phyloP scores from a whole-genome alignment of 768 basidiomycete genomes.

The Leucocoprinus sp. region DNA sequence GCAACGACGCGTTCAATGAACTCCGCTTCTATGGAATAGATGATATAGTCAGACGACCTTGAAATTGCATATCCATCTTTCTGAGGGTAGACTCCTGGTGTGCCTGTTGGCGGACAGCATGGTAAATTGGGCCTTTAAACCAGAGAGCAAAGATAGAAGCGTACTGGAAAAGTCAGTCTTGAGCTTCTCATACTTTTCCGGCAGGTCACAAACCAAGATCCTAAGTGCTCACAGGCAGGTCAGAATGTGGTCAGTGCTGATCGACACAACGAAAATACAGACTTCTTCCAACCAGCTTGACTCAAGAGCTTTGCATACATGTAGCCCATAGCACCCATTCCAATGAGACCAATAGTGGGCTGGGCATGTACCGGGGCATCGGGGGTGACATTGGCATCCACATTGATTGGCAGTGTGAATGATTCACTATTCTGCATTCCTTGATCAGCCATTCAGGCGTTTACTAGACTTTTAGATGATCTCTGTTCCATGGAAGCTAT shows the following conservation, averaged over 20 bases:
- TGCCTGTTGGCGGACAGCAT: conserved; percentile 28
- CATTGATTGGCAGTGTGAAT: conserved; percentile 19
- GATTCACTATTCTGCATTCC: conserved; percentile 1
- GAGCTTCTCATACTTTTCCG: conserved; percentile 61
- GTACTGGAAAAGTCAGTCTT: conserved; percentile 53
- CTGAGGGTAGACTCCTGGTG: conserved; percentile 58
- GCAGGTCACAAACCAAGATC: conserved; percentile 84
- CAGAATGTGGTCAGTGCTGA: neutral
- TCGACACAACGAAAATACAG: conserved; percentile 8
- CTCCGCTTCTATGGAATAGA: conserved; percentile 94
- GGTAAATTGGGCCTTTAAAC: neutral
- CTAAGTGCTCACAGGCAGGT: conserved; percentile 29
- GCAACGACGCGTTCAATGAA: conserved; percentile 76
- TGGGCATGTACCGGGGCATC: conserved; percentile 34
- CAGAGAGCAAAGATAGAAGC: conserved; percentile 1
- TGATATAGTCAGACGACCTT: conserved; percentile 83
- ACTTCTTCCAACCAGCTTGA: conserved; percentile 84
- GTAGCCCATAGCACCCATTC: conserved; percentile 95
- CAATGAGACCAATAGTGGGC: conserved; percentile 83
- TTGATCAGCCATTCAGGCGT: no score
- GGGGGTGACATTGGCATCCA: conserved; percentile 25
- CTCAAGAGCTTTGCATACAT: conserved; percentile 86
- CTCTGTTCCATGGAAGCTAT: no score
- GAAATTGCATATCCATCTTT: conserved; percentile 84
- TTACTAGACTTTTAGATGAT: no score